A percentile compares a stretch with the other conserved stretches of the same genome.
Evolutionary conservation across 148 eudicot genomes (phyloP).

Genomic region (Bassia scoparia): DNA sequence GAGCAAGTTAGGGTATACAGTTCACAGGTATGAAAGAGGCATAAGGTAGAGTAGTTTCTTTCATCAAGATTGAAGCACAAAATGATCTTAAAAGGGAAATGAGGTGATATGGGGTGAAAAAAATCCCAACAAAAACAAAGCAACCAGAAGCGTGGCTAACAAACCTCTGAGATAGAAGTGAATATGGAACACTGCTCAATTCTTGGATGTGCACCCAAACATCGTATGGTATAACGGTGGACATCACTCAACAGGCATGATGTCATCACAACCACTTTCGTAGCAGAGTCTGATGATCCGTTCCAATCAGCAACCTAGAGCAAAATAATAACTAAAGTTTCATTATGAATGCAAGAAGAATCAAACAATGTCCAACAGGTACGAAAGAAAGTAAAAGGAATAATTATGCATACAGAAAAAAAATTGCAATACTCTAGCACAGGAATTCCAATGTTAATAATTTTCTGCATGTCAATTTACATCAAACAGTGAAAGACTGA

Average conservation of each 20-base stretch:
- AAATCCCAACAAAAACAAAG: neutral
- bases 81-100: neutral
- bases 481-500: neutral
- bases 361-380: neutral
- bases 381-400: neutral
- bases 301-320: slow-evolving; percentile 67
- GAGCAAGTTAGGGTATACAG: neutral
- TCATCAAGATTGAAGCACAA: neutral
- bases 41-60: too few relatives aligned
- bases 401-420: neutral
- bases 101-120: neutral
- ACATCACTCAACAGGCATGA: slow-evolving; percentile 84
- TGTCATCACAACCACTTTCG: slow-evolving; percentile 70
- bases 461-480: neutral
- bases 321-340: neutral
- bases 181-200: slow-evolving; percentile 57
- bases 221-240: slow-evolving; percentile 83
- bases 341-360: neutral
- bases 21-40: neutral
- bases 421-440: neutral
- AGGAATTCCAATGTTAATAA: neutral
- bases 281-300: slow-evolving; percentile 40
- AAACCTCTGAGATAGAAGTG: slow-evolving; percentile 93
- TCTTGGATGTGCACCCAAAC: slow-evolving; percentile 62
- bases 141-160: slow-evolving; percentile 9